Evolutionary conservation across 768 basidiomycete species (phyloP).

Genomic region (Suillus fuscotomentosus): DNA sequence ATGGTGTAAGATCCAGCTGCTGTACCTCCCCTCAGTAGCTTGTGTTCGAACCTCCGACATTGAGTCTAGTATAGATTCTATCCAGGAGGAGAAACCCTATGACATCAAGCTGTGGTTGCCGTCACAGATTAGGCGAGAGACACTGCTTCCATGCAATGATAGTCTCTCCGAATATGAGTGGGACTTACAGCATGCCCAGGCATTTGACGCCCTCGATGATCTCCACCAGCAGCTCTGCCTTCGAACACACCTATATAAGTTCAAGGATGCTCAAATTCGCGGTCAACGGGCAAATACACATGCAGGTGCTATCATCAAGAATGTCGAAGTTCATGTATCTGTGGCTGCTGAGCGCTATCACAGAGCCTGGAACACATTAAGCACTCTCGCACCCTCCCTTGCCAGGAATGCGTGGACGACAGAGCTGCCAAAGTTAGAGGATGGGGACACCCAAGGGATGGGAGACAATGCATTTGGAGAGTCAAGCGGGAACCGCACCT

Average conservation of each 20-base stretch:
- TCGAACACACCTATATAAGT: slow-evolving; percentile 8
- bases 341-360: too few species aligned
- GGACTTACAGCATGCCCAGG: slow-evolving; percentile 12
- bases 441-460: not conserved
- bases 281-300: slow-evolving; percentile 12
- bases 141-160: too few species aligned
- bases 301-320: not conserved
- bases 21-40: slow-evolving; percentile 27
- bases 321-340: too few species aligned
- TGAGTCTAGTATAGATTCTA: not conserved
- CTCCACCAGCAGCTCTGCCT: slow-evolving; percentile 8
- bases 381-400: not conserved
- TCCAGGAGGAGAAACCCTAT: not conserved
- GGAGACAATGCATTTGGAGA: not conserved
- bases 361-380: not conserved
- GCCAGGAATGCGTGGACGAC: not conserved
- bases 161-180: slow-evolving; percentile 1
- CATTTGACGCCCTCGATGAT: slow-evolving; percentile 13
- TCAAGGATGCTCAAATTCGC: slow-evolving; percentile 12
- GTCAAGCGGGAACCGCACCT: not conserved
- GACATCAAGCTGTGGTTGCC: slow-evolving; percentile 3
- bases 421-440: not conserved
- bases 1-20: slow-evolving; percentile 25
- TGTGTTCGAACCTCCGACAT: not conserved
- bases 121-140: not conserved